Percentiles rank a stretch among this genome's conserved stretches.
Evolutionary conservation across 768 basidiomycete genomes (phyloP).

Genomic region (Lentinus tigrinus): DNA sequence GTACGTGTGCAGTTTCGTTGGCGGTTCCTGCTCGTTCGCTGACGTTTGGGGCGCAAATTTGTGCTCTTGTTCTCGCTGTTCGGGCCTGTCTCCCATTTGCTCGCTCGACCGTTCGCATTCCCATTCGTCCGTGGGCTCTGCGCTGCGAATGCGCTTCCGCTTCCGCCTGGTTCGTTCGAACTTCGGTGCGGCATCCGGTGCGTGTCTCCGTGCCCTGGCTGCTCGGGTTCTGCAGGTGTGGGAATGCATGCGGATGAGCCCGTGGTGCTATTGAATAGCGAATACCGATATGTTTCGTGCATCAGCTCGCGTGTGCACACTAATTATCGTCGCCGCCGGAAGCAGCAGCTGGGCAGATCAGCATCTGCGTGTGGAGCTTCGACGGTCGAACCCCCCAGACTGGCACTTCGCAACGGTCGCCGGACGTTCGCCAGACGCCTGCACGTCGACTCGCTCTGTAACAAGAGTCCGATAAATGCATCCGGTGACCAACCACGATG

Average conservation of each 20-base stretch:
- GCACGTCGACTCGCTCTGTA: background rate
- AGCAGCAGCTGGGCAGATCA: background rate
- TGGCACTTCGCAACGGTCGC: conserved; percentile 5
- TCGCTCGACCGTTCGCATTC: conserved; percentile 8
- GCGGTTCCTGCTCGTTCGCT: conserved; percentile 11
- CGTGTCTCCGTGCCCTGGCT: background rate
- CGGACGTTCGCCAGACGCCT: background rate
- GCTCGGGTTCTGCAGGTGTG: background rate
- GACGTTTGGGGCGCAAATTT: conserved; percentile 17
- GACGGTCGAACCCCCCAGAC: background rate
- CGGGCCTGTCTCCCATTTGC: conserved; percentile 11
- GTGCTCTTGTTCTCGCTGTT: background rate
- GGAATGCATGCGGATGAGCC: background rate
- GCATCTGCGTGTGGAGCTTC: background rate
- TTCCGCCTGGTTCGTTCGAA: background rate
- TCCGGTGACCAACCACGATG: background rate
- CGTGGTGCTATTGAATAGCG: background rate
- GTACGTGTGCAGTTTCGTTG: conserved; percentile 4
- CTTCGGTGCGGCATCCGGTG: background rate
- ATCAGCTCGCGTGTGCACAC: background rate
- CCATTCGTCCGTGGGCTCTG: background rate
- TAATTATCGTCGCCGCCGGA: conserved; percentile 6
- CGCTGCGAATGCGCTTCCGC: background rate
- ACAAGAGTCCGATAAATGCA: background rate
- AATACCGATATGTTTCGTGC: background rate